Evolutionary conservation across 139 green algal genomes (phyloP).

Genomic region (Chlamydomonas schloesseri): DNA sequence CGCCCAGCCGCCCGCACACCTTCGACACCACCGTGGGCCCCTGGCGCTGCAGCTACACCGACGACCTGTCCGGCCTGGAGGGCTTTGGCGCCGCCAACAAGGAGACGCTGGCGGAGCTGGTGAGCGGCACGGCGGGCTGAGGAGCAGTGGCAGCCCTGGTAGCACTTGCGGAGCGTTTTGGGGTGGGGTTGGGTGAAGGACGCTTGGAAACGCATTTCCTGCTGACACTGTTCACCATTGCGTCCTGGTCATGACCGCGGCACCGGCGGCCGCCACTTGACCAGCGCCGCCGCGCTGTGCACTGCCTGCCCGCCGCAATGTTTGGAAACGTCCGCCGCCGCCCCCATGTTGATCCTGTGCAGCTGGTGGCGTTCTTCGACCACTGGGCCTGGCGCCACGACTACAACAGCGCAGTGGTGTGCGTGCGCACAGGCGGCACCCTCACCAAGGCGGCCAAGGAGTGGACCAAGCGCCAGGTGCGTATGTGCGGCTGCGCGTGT

Average conservation of each 20-base stretch:
- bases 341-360: too few species aligned
- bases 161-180: too few species aligned
- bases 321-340: too few species aligned
- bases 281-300: too few species aligned
- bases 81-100: conserved; percentile 84
- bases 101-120: conserved; percentile 85
- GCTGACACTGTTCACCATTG: too few species aligned
- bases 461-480: conserved; percentile 79
- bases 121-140: neutral
- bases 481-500: neutral
- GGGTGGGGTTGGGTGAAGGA: too few species aligned
- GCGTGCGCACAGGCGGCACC: conserved; percentile 72
- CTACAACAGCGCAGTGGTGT: conserved; percentile 86
- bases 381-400: conserved; percentile 94
- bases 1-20: conserved; percentile 62
- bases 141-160: too few species aligned
- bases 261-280: too few species aligned
- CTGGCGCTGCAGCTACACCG: conserved; percentile 82
- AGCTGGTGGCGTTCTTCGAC: conserved; percentile 89
- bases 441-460: conserved; percentile 90
- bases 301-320: too few species aligned
- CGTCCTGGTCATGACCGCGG: too few species aligned
- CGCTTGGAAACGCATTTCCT: too few species aligned
- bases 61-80: conserved; percentile 68
- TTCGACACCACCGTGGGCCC: conserved; percentile 46